phyloP scores from a whole-genome alignment of 2,329 filamentous ascomycete species.

The Talaromyces verruculosus region DNA sequence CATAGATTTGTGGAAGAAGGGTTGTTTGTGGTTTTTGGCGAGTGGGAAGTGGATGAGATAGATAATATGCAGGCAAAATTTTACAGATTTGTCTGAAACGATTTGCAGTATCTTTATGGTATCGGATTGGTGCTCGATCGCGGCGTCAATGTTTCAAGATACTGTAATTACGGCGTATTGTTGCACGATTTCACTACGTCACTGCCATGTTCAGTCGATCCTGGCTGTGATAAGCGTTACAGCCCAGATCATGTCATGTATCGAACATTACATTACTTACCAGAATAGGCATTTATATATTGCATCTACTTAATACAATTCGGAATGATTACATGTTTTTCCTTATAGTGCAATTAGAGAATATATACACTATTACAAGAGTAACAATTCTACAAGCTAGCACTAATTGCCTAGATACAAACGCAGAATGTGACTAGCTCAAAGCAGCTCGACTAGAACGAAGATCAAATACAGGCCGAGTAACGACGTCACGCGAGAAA shows the following conservation, averaged over 20 bases:
- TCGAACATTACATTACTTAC: background rate
- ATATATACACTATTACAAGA: background rate
- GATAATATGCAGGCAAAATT: background rate
- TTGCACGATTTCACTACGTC: conserved; percentile 3
- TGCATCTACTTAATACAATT: background rate
- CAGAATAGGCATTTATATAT: background rate
- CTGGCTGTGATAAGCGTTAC: background rate
- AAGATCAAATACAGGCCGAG: conserved; percentile 18
- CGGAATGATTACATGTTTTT: background rate
- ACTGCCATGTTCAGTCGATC: background rate
- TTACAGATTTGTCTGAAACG: background rate
- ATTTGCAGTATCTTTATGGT: background rate
- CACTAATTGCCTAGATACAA: background rate
- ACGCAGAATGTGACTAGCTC: background rate
- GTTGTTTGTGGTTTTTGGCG: background rate
- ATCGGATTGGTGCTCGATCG: background rate
- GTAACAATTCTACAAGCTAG: background rate
- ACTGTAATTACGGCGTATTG: background rate
- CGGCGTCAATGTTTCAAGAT: background rate
- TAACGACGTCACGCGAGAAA: conserved; percentile 37
- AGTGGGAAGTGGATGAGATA: background rate
- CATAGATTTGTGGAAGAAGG: conserved; percentile 18
- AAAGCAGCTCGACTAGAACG: background rate
- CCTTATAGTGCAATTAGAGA: background rate
- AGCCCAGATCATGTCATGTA: background rate